Base-by-base conservation (phyloP, 306 rosid genomes). In the Fragaria iinumae region DNA sequence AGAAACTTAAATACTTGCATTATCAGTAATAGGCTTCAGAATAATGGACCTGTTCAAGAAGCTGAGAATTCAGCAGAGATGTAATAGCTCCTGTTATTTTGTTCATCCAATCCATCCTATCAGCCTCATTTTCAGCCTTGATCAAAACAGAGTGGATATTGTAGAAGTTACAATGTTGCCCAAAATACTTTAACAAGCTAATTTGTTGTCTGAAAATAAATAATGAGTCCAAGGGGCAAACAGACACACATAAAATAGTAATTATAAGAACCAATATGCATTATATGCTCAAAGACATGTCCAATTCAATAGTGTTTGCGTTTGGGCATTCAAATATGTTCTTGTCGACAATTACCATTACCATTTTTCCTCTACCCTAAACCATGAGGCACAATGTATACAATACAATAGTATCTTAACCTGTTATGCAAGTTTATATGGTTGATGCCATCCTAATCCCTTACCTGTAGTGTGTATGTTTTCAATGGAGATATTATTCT, bases 51-150 rank as follows among this genome's bases (percentile, higher is more conserved):
- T 95, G 90, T 69, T 84, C 92, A 82, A 92, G 96, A 89, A 95
- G 82, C 80, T 89, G 95, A 80, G 88, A 92, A 86, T 81, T 95
- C 84, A 95, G 81, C 76, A 88, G 90, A 3, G 91, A 87, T 44
- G 95, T 64, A 77, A 95, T 91, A 73, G 93, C 97, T 84, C 89
- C 93, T 16, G 90, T 84, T 71, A 95, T 85, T 84, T 92, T 95
- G 84, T 86, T 88, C 77, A 86, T 83, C 98, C 97, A 95, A 82
- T 92, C 98, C 91, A 83, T 87, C 91, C 93, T 92, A 88, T 92
- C 98, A 57, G 91, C 97, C 83, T 95, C 98, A 80, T 90, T 95
- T 86, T 95, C 98, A 43, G 97, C 97, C 99, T 95, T 6, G 90
- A 76, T 45, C 60, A 83, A 83, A 87, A 70, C 36, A 80, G 81